Percentiles rank a stretch among this genome's conserved stretches.
phyloP scores from a whole-genome alignment of 148 eudicot genomes.

The Silene uniflora region DNA sequence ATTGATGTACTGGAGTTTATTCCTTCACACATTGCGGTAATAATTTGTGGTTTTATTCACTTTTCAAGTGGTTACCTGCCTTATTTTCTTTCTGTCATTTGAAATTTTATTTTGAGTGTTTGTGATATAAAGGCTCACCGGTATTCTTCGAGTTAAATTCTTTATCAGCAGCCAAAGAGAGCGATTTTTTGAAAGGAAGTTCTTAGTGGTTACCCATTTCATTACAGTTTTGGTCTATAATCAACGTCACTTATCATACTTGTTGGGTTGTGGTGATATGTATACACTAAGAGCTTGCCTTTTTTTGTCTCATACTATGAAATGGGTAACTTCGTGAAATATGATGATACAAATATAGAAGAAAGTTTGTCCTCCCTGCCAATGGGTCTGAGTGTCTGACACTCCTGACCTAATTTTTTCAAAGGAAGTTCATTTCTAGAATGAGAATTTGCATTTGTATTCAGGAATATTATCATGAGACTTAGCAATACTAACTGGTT shows the following conservation, averaged over 20 bases:
- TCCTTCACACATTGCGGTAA: constrained; percentile 96
- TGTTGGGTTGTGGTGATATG: background rate
- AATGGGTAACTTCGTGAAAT: background rate
- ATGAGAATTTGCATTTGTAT: background rate
- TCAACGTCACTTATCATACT: background rate
- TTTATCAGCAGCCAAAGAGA: background rate
- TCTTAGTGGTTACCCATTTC: background rate
- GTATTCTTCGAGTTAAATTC: background rate
- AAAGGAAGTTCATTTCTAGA: background rate
- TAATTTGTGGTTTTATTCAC: background rate
- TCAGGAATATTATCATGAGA: background rate
- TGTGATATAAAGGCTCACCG: background rate
- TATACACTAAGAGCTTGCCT: background rate
- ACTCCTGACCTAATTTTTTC: background rate
- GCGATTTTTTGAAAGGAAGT: background rate
- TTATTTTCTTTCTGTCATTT: background rate
- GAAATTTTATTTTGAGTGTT: background rate
- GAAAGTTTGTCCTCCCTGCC: constrained; percentile 4
- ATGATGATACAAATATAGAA: background rate
- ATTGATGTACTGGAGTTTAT: constrained; percentile 85
- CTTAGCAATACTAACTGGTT: constrained; percentile 1
- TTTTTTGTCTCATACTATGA: background rate
- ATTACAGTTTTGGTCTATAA: too few relatives aligned
- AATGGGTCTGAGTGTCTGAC: background rate
- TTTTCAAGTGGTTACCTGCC: background rate